A percentile compares a stretch with the other conserved stretches of the same genome.
phyloP scores from a whole-genome alignment of 2,329 filamentous ascomycete genomes.

The Fusarium heterosporum region DNA sequence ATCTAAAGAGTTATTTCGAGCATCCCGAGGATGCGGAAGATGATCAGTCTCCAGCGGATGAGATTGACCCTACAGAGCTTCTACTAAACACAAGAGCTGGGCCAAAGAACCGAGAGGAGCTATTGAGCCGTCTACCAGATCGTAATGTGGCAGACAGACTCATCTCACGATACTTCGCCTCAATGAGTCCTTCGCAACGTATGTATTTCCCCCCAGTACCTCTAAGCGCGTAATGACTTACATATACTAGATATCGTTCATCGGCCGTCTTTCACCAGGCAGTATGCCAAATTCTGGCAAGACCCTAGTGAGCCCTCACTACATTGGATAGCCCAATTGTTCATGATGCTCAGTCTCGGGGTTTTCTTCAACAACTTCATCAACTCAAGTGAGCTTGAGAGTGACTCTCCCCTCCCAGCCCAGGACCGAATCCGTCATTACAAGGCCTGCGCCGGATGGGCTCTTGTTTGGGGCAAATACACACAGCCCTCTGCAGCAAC shows the following conservation, averaged over 20 bases:
- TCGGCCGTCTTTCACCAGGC: conserved; percentile 62
- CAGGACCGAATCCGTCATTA: conserved; percentile 62
- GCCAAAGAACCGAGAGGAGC: conserved; percentile 57
- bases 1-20: conserved; percentile 69
- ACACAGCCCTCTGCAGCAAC: conserved; percentile 61
- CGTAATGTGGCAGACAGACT: conserved; percentile 61
- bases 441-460: conserved; percentile 63
- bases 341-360: conserved; percentile 59
- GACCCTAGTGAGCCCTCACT: conserved; percentile 54
- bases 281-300: conserved; percentile 63
- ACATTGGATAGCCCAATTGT: conserved; percentile 65
- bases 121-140: conserved; percentile 62
- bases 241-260: conserved; percentile 62
- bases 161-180: conserved; percentile 65
- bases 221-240: conserved; percentile 2
- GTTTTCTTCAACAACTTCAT: conserved; percentile 59
- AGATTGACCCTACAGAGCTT: conserved; percentile 56
- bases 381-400: conserved; percentile 58
- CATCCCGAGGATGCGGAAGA: conserved; percentile 56
- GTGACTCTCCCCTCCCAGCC: conserved; percentile 54
- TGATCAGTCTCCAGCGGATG: conserved; percentile 50
- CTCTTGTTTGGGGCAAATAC: conserved; percentile 63
- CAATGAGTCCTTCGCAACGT: conserved; percentile 65
- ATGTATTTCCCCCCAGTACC: conserved; percentile 31
- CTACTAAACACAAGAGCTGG: conserved; percentile 56